Conservation (phyloP, 2,329 filamentous ascomycete genomes). For the Ustulina deusta region DNA sequence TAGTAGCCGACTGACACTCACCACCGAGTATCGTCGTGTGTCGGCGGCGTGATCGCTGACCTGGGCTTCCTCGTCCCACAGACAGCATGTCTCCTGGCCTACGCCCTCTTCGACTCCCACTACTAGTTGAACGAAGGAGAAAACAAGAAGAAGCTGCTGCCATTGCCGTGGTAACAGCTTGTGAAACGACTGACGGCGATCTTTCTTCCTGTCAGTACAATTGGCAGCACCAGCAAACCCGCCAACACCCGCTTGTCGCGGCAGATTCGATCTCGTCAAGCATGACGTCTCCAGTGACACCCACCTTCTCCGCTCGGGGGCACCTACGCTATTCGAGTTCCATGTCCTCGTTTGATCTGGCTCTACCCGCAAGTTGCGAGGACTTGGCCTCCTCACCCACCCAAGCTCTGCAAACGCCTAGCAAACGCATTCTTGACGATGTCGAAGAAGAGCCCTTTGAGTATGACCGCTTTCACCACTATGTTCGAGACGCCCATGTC, state of each 20-base stretch:
- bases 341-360: conserved; percentile 78
- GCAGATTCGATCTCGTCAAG: conserved; percentile 73
- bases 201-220: conserved; percentile 53
- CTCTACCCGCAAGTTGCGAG: conserved; percentile 62
- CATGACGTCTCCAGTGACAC: conserved; percentile 75
- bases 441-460: conserved; percentile 86
- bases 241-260: conserved; percentile 51
- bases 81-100: conserved; percentile 48
- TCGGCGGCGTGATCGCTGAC: conserved; percentile 38
- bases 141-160: conserved; percentile 47
- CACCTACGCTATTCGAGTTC: conserved; percentile 79
- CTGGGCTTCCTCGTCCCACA: conserved; percentile 28
- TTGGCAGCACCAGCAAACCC: conserved; percentile 23
- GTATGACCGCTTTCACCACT: conserved; percentile 65
- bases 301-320: conserved; percentile 74
- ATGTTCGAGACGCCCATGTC: conserved; percentile 54
- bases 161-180: conserved; percentile 28
- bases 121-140: conserved; percentile 49
- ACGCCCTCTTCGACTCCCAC: conserved; percentile 51
- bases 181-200: conserved; percentile 50
- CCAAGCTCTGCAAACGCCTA: conserved; percentile 57
- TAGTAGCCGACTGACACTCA: conserved; percentile 6
- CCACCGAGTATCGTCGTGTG: conserved; percentile 22
- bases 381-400: conserved; percentile 67
- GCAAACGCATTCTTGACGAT: conserved; percentile 79